phyloP scores from a whole-genome alignment of 495 filamentous ascomycete genomes.

The Penicillium arizonense region DNA sequence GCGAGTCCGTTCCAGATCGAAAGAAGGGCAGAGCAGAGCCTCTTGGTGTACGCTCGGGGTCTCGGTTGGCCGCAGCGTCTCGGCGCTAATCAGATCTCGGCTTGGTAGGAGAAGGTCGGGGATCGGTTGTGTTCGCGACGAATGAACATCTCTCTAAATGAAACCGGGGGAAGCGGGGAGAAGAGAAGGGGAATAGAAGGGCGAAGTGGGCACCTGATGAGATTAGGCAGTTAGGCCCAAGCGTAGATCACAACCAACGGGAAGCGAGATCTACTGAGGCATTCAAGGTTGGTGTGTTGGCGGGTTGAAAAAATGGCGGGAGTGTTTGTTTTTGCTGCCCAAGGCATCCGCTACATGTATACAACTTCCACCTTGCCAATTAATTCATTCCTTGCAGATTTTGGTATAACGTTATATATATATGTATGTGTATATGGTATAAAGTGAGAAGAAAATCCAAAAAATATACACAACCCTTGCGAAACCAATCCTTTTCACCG shows the following conservation, averaged over 20 bases:
- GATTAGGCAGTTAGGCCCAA: constrained; percentile 30
- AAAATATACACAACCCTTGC: constrained; percentile 3
- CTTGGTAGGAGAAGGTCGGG: constrained; percentile 5
- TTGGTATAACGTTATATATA: constrained; percentile 1
- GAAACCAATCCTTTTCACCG: constrained; percentile 11
- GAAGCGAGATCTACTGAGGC: constrained; percentile 10
- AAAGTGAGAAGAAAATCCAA: constrained; percentile 1
- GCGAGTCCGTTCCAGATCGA: neutral
- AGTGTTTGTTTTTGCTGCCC: constrained; percentile 33
- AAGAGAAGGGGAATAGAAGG: constrained; percentile 8
- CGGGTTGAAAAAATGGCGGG: constrained; percentile 13
- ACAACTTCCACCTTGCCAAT: neutral
- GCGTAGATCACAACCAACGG: constrained; percentile 24
- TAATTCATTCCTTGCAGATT: neutral
- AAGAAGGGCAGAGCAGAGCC: constrained; percentile 3
- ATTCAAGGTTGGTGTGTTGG: constrained; percentile 15
- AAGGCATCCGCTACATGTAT: constrained; percentile 15
- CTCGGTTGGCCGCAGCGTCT: constrained; percentile 18
- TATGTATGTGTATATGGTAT: constrained; percentile 17
- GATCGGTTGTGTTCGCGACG: constrained; percentile 1
- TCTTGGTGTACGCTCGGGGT: constrained; percentile 12
- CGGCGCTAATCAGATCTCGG: constrained; percentile 18
- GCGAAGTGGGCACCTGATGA: constrained; percentile 31
- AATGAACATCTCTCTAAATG: constrained; percentile 5
- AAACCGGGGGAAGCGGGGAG: constrained; percentile 2